A percentile compares a stretch with the other conserved stretches of the same genome.
phyloP scores from a whole-genome alignment of 306 rosid species.

The Mimosa bimucronata region DNA sequence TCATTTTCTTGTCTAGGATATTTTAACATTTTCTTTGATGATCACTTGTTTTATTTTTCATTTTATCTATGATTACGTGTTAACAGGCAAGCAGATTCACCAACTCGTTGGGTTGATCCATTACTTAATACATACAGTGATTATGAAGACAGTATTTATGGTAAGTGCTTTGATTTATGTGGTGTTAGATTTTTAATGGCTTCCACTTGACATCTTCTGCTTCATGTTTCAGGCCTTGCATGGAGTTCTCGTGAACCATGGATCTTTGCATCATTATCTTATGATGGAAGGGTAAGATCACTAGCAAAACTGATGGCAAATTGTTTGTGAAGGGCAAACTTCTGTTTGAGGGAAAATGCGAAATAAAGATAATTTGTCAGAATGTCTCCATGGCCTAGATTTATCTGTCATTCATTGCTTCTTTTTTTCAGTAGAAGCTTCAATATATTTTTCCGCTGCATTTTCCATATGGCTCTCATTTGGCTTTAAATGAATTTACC shows the following conservation, averaged over 20 bases:
- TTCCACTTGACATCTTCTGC: slow-evolving; percentile 20
- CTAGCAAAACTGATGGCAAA: slow-evolving; percentile 24
- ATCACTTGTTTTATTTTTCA: slow-evolving; percentile 6
- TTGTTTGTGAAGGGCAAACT: slow-evolving; percentile 11
- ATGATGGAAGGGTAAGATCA: slow-evolving; percentile 95
- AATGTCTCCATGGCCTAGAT: slow-evolving; percentile 8
- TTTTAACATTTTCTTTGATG: slow-evolving; percentile 13
- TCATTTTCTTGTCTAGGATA: slow-evolving; percentile 41
- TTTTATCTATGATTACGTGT: slow-evolving; percentile 35
- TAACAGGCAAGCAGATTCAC: slow-evolving; percentile 67
- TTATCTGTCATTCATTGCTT: background rate
- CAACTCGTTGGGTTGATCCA: slow-evolving; percentile 59
- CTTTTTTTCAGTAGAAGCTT: background rate
- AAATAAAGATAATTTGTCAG: slow-evolving; percentile 10
- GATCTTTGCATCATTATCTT: slow-evolving; percentile 95
- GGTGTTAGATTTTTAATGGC: slow-evolving; percentile 14
- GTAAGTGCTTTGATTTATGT: slow-evolving; percentile 40
- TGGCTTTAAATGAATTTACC: background rate
- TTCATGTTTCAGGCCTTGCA: slow-evolving; percentile 70
- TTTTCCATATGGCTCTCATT: background rate
- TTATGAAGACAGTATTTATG: slow-evolving; percentile 94
- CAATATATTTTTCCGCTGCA: slow-evolving; percentile 2
- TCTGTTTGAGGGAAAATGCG: slow-evolving; percentile 5
- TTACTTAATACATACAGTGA: slow-evolving; percentile 83
- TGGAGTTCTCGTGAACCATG: slow-evolving; percentile 97